Evolutionary conservation across 768 basidiomycete genomes (phyloP), one percentile per base, ranked within the genome.

Genomic region (Trametes cubensis): DNA sequence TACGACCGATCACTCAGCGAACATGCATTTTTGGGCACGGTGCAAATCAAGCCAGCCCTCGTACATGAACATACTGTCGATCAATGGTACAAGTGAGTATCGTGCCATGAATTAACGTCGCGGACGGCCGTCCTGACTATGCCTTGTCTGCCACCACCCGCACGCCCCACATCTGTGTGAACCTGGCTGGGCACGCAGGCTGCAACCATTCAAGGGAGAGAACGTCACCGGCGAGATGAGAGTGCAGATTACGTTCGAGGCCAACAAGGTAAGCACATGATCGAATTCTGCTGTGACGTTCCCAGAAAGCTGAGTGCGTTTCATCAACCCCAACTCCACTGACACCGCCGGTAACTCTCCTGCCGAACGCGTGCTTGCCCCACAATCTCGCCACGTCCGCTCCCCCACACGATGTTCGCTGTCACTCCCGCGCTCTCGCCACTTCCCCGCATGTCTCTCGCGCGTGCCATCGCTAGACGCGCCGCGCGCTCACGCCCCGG

Each of bases 61-160:
- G 78, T 90, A n/a, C 94, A 98, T 74, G 94, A 95, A 69, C 92
- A 93, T 72, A 92, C 92, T 14, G 88, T 98, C 58, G 96, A 99
- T 78, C 90, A 94, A 71, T 99, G 96, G 96, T 93, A 90, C 85
- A 90, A 92, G 92, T 95, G 72, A 73, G 93, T 39, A 56, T 42
- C 38, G 5, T 13, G 26, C 41, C 45, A 48, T 47, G 4, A 15
- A 41, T 18, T 17, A 6, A 7, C 18, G 21, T 49, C 23, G 26
- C 14, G 4, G 2, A 13, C 15, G 20, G 26, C 13, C 7, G 18
- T 17, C 2, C 41, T 59, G 41, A 25, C 41, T 44, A 44, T 18
- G 42, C 13, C 7, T 44, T 6, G 42, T 44, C 6, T 44, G 42
- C 6, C 23, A 23, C 11, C 21, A 21, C 4, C 25, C 58, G 64